Evolutionary conservation across 2,329 filamentous ascomycete genomes (phyloP).

Genomic region (Aspergillus latus): DNA sequence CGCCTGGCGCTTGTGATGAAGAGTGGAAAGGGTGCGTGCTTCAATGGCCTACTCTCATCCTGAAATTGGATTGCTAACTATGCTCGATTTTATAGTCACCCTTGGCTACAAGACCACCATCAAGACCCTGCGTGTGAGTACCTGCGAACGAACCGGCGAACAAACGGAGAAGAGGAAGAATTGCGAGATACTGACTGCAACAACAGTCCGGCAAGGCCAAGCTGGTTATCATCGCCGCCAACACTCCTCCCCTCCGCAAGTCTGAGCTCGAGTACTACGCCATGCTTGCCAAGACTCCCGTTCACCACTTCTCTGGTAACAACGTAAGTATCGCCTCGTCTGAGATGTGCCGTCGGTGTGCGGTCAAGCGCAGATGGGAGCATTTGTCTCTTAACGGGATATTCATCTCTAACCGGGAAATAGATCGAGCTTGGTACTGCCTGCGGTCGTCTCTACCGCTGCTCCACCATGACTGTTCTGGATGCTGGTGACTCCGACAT

Average conservation of each 20-base stretch:
- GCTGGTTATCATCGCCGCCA: slow-evolving; percentile 92
- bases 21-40: slow-evolving; percentile 45
- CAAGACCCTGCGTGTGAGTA: slow-evolving; percentile 71
- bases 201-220: slow-evolving; percentile 83
- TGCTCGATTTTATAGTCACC: slow-evolving; percentile 57
- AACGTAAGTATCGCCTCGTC: slow-evolving; percentile 72
- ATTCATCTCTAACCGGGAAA: slow-evolving; percentile 54
- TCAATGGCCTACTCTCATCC: not conserved
- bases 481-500: slow-evolving; percentile 99
- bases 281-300: slow-evolving; percentile 89
- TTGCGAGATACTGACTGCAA: slow-evolving; percentile 5
- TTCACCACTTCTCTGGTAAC: slow-evolving; percentile 98
- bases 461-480: slow-evolving; percentile 94
- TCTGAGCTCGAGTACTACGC: slow-evolving; percentile 92
- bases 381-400: slow-evolving; percentile 19
- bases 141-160: not conserved
- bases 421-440: slow-evolving; percentile 98
- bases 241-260: slow-evolving; percentile 97
- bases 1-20: slow-evolving; percentile 70
- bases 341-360: not conserved
- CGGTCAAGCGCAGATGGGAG: slow-evolving; percentile 21
- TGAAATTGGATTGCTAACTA: not conserved
- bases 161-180: not conserved
- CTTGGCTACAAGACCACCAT: slow-evolving; percentile 87
- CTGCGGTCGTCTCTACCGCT: slow-evolving; percentile 98